A percentile compares a stretch with the other conserved stretches of the same genome.
These are phyloP conservation scores for Naganishia friedmannii DNA, from an alignment of 768 basidiomycete species.

Conservation along the genomic window DNA sequence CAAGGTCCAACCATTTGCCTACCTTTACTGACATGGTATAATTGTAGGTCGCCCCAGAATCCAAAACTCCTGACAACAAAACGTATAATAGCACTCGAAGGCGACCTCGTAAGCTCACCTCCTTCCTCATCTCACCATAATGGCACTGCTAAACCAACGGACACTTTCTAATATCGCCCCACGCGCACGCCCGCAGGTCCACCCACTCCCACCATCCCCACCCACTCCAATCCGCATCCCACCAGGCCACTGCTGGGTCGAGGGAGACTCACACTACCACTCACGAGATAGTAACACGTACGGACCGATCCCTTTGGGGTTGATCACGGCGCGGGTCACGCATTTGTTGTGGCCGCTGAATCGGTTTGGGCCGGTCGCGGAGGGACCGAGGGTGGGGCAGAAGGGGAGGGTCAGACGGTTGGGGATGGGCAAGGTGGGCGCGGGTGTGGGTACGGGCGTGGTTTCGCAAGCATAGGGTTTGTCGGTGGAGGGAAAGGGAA, in stretches of 20 bases:
- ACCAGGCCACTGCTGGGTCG: constrained; percentile 53
- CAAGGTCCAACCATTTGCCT: too few species aligned
- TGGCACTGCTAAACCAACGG: too few species aligned
- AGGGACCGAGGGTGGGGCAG: constrained; percentile 33
- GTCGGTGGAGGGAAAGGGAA: neutral
- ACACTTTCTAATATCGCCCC: too few species aligned
- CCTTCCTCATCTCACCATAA: constrained; percentile 14
- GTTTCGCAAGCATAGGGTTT: neutral
- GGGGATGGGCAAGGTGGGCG: neutral
- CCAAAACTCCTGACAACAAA: constrained; percentile 52
- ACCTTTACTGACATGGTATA: neutral
- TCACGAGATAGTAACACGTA: constrained; percentile 52
- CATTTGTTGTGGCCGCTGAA: constrained; percentile 49
- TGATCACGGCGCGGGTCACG: constrained; percentile 48
- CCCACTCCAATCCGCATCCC: constrained; percentile 49
- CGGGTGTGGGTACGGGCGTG: neutral
- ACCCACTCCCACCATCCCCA: constrained; percentile 47
- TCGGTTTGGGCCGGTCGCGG: constrained; percentile 40
- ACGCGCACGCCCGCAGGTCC: constrained; percentile 35
- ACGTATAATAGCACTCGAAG: constrained; percentile 51
- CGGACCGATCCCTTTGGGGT: constrained; percentile 50
- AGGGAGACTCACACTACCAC: constrained; percentile 51
- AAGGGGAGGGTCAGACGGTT: constrained; percentile 40
- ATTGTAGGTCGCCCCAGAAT: constrained; percentile 51
- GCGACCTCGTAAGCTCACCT: constrained; percentile 44